Evolutionary conservation across 2,329 filamentous ascomycete species (phyloP), one percentile per base, ranked within the genome.

Genomic region (Podosphaera leucotricha): DNA sequence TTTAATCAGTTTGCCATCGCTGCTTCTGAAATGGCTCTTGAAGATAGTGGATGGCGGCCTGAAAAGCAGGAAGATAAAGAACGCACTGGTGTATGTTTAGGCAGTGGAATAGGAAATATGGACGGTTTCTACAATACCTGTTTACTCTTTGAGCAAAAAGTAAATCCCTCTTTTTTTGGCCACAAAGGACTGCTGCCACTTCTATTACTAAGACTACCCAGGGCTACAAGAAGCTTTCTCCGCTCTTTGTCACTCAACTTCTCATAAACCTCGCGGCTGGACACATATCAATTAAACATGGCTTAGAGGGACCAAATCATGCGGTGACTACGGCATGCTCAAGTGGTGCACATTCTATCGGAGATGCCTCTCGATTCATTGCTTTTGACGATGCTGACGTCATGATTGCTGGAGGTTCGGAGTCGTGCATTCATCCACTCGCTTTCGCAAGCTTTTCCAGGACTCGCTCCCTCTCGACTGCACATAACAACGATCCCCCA

Each of bases 241-340:
- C 90, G 1, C 64, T 93, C 2, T 95, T 98, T 57, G 85, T 95
- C 6, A 90, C 90, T 6, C 80, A 83, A 52, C 75, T 95, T 6
- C 68, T 98, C 42, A 93, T 92, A 62, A 98, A 98, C 59, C 72
- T 98, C 52, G 90, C 83, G 0, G 90, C 90, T 8, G 90, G 90
- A 0, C 87, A 95, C 58, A 76, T 95, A 33, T 87, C 87, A 21
- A 95, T 98, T 77, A 80, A 76, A 53, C 77, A 90, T 62, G 82
- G 84, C 16, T 80, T 98, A 56, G 65, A 81, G 60, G 90, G 90
- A 0, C 90, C 90, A 3, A 94, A 93, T 57, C 90, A 94, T 61
- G 75, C 87, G 1, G 84, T 75, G 35, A 92, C 87, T 0, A 98
- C 90, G 11, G 90, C 90, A 46, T 98, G 90, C 59, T 95, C 90